Percentiles rank a stretch among this genome's conserved stretches.
These are phyloP conservation scores for Cutaneotrichosporon cavernicola DNA, from an alignment of 1,284 basidiomycete genomes.

Conservation along the genomic window DNA sequence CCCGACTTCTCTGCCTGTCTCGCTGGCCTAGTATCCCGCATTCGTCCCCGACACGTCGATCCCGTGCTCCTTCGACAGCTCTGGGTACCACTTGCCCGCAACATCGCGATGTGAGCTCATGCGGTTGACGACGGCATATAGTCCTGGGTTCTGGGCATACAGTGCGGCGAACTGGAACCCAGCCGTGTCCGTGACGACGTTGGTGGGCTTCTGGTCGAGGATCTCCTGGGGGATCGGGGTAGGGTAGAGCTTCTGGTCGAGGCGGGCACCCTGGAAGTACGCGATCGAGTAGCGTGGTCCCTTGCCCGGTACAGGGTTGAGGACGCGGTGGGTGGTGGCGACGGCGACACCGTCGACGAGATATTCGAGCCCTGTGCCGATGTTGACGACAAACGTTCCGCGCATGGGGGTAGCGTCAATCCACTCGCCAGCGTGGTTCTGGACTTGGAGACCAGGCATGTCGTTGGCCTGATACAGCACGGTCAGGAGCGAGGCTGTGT, in stretches of 20 bases:
- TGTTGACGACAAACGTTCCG: constrained; percentile 69
- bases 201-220: constrained; percentile 20
- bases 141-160: constrained; percentile 21
- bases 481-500: constrained; percentile 57
- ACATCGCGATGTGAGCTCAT: constrained; percentile 24
- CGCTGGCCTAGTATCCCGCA: constrained; percentile 16
- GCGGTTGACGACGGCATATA: constrained; percentile 24
- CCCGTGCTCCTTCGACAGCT: constrained; percentile 22
- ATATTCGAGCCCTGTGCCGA: constrained; percentile 82
- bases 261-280: constrained; percentile 51
- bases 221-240: constrained; percentile 16
- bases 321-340: constrained; percentile 77
- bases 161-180: constrained; percentile 28
- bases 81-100: constrained; percentile 23
- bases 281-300: constrained; percentile 75
- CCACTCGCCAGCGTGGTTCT: constrained; percentile 65
- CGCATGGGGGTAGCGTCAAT: constrained; percentile 64
- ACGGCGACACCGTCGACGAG: constrained; percentile 89
- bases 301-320: constrained; percentile 64
- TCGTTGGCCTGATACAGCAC: constrained; percentile 63
- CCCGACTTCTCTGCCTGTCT: background rate
- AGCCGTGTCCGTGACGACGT: constrained; percentile 25
- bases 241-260: constrained; percentile 22
- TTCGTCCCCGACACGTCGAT: constrained; percentile 15
- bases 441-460: constrained; percentile 62